Evolutionary conservation across 306 rosid species (phyloP), one percentile per base, ranked within the genome.

Genomic region (Vigna radiata): DNA sequence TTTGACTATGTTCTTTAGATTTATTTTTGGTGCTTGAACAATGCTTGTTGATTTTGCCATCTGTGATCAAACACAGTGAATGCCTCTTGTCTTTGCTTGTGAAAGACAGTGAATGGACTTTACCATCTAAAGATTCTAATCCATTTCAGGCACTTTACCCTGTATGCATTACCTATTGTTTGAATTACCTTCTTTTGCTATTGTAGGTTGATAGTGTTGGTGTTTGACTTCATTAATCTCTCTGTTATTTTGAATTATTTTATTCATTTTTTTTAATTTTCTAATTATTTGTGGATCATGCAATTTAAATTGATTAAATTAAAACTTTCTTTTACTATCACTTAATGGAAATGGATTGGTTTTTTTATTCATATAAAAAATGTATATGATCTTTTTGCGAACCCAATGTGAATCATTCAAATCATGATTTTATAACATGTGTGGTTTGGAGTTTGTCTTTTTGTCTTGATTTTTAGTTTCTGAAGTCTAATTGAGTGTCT

Each of bases 401-500:
- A 21, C 31, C 31, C 18, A 3, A 55, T 14, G 0, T 11, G 4
- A 19, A 4, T 55, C 62, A 10, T 4, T 10, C 1, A 4, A 19
- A 4, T 54, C 33, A 55, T 4, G 33, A 9, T 55, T 31, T 55
- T 55, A 21, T 16, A 55, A 21, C 21, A 3, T 21, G 64, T 13
- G 43, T 5, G 11, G 4, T 60, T 17, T n/a, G n/a, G 5, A 46
- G 12, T 75, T 67, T 59, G 13, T 55, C 46, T 46, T 56, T 9
- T 47, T 74, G 41, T 36, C 15, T 36, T 41, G 46, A 21, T 13
- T 53, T 27, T 58, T 37, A 67, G 83, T 23, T 49, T 75, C 52
- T 49, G 61, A 48, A n/a, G 50, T 59, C 48, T 60, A 49, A 6
- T 37, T 11, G 36, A 74, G 41, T 15, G 23, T 47, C 62, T 74